Evolutionary conservation across 306 rosid genomes (phyloP), one percentile per base, ranked within the genome.

Genomic region (Oxytropis ochrocephala): DNA sequence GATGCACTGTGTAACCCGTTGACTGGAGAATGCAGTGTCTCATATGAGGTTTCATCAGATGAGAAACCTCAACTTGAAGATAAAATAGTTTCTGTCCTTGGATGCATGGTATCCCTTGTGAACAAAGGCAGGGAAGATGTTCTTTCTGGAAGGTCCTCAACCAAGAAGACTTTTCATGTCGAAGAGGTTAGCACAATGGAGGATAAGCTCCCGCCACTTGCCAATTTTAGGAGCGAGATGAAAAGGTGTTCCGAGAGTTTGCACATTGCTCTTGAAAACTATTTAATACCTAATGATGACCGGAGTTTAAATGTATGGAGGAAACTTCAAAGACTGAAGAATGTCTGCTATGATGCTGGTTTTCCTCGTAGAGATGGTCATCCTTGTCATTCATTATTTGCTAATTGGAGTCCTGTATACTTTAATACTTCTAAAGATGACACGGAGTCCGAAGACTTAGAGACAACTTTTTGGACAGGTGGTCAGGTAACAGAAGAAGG

Each of bases 401-500:
- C 99, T 30, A 94, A 94, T 83, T 94, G 97, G 97, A 75, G 49
- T 77, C 88, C 96, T 65, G 83, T 91, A 57, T 79, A 84, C 77
- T 68, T 83, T 30, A 82, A 87, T 53, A 72, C 70, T 69, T 82
- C 82, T 43, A 88, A 80, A 79, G 96, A 84, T 55, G 88, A 87
- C 1, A 56, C 5, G 7, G 79, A 70, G 29, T 80, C 83, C 33
- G 21, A 78, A 54, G 84, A 72, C 72, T 76, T 82, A 0, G 91
- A 85, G 54, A 85, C 79, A 13, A 91, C 96, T 58, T 94, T 94
- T 69, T 94, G 99, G 92, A 84, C 78, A 64, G 99, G 99, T 68
- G 95, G 97, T 54, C 99, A 94, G 76, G 95, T 94, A 57, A 85
- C 99, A 19, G 99, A 94, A 83, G 99, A 94, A 87, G 97, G 97